Base-by-base conservation (phyloP, 345 rosid genomes). In the Rhodomyrtus tomentosa region DNA sequence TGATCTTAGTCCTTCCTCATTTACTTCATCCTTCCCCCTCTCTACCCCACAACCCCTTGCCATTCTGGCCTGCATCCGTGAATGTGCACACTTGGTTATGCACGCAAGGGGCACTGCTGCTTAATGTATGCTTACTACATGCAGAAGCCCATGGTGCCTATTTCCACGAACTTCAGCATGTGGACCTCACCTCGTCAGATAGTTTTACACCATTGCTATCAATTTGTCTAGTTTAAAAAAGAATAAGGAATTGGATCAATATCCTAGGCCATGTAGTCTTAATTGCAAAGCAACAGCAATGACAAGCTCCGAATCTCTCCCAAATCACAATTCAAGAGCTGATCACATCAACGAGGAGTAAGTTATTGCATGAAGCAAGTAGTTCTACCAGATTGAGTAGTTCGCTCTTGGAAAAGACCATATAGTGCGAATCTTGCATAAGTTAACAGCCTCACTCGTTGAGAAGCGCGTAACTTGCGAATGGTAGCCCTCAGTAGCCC, bases 401-500 rank as follows among this genome's bases (percentile, higher is more conserved):
- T 76, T 20, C 81, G 85, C 85, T 88, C 90, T 53, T 85, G 85
- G 83, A 91, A 87, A 72, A 92, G 96, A 86, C 98, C 99, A 16
- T 89, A 88, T 21, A 90, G 82, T 13, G 98, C 96, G 83, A 85
- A 85, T 88, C 91, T 95, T 38, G 91, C 98, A 84, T 95, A 93
- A 53, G 98, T 92, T 27, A 91, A 89, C 82, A 93, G 85, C 88
- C 99, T 92, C 82, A 89, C 85, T 36, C 81, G 89, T 85, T 95
- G 93, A 29, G 98, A 89, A 85, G 96, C 92, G 13, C 93, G 92
- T 83, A 96, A 87, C 88, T 91, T 92, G 89, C 90, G 82, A 10
- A 90, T 85, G 80, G 90, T 55, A 18, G 98, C 95, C 86, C 98
- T 90, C 84, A 96, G 88, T 81, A 95, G 91, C 72, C 93, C 98